Evolutionary conservation across 139 green algal genomes (phyloP).

Genomic region (Chlamydomonas schloesseri): DNA sequence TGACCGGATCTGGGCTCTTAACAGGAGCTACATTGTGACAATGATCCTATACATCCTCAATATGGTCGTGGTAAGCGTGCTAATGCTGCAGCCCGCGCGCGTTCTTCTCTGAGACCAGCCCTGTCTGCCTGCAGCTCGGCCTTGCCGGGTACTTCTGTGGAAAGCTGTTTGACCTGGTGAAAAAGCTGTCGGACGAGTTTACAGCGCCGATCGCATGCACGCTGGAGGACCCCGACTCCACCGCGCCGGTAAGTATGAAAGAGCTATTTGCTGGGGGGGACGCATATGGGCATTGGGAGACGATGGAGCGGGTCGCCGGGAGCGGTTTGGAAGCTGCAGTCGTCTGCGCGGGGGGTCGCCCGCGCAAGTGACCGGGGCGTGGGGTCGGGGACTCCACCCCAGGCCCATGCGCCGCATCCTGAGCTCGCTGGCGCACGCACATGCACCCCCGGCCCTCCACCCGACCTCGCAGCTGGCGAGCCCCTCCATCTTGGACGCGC

Average conservation of each 20-base stretch:
- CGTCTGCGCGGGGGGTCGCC: too few relatives aligned
- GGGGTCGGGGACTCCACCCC: too few relatives aligned
- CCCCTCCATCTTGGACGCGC: slow-evolving; percentile 75
- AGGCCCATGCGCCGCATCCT: too few relatives aligned
- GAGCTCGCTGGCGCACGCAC: too few relatives aligned
- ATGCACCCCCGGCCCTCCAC: too few relatives aligned
- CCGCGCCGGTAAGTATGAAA: slow-evolving; percentile 41
- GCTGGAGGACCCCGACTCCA: slow-evolving; percentile 58
- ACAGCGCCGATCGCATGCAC: slow-evolving; percentile 22
- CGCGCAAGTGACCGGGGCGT: too few relatives aligned
- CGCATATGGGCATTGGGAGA: too few relatives aligned
- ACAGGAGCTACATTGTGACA: not conserved
- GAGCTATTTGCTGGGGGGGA: too few relatives aligned
- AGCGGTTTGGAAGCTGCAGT: too few relatives aligned
- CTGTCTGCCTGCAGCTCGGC: slow-evolving; percentile 8
- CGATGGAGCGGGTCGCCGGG: too few relatives aligned
- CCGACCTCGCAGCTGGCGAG: slow-evolving; percentile 50
- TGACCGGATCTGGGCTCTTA: too few relatives aligned
- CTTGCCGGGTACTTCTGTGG: not conserved
- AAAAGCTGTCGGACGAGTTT: slow-evolving; percentile 23
- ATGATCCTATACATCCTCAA: not conserved
- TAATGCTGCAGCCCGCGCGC: not conserved
- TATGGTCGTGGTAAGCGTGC: not conserved
- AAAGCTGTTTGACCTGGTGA: slow-evolving; percentile 10
- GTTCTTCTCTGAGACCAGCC: not conserved